Base-by-base conservation (phyloP, 2,329 filamentous ascomycete species). In the Fusarium metavorans region DNA sequence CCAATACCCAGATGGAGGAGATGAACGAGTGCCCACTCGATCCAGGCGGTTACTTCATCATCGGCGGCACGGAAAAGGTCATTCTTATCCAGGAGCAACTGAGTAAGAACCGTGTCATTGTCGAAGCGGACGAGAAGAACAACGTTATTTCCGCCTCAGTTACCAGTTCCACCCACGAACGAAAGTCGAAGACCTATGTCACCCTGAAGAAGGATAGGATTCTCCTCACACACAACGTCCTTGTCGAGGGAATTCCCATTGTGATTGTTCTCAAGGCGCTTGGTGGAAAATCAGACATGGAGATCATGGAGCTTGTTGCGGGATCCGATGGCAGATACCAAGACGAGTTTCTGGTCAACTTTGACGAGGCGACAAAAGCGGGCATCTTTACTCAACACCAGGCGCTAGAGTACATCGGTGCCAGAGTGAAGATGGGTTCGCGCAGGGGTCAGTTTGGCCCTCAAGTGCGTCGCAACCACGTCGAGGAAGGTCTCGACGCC, bases 81-180 rank as follows among this genome's bases (percentile, higher is more conserved):
- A 99, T 99, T 80, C 87, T 99, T 50, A 97, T 99, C 16, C 97
- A 99, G 83, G 97, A 99, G 81, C 97, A 99, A 85, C 87, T 99
- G 81, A 99, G 97, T 89, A 99, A 99, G 89, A 99, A 99, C 84
- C 92, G 97, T 86, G 94, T 99, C 79, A 98, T 99, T 81, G 96
- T 99, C 18, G 97, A 99, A 84, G 92, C 94, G 65, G 94, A 96
- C 78, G 89, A 92, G 62, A 97, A 97, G 85, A 98, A 98, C 84
- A 94, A 94, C 70, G 92, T 97, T 74, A 96, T 98, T 66, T 94
- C 96, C 76, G 97, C 97, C 41, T 98, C 97, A 2, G 97, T 98
- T 34, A 99, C 95, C 9, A 97, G 95, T 90, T 98, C 97, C 34
- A 98, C 97, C 1, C 95, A 98, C 83, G 97, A 98, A 83, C 91